These are phyloP conservation scores for Trichoderma koningii DNA, from an alignment of 2,329 filamentous ascomycete species.

Conservation along the genomic window DNA sequence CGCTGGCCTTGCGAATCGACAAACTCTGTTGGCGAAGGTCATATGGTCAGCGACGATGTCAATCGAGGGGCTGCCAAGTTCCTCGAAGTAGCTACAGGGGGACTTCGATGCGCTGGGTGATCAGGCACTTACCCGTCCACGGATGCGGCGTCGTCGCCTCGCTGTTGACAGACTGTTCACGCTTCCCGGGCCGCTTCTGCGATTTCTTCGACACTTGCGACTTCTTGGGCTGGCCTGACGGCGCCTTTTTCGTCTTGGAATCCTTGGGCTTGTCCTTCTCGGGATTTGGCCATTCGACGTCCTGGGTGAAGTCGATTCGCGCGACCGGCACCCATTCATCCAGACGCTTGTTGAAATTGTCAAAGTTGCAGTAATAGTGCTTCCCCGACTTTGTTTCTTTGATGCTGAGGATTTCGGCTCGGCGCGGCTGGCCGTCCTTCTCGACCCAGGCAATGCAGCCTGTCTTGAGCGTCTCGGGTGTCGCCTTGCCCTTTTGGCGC, in stretches of 20 bases:
- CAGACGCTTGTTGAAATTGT: conserved; percentile 90
- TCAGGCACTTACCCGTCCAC: conserved; percentile 45
- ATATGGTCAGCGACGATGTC: background rate
- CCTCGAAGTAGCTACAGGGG: too few relatives aligned
- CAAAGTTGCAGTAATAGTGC: conserved; percentile 95
- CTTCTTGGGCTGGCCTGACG: conserved; percentile 60
- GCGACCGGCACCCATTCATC: conserved; percentile 84
- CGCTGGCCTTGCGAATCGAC: conserved; percentile 50
- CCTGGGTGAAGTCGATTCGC: conserved; percentile 81
- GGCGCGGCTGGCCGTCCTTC: conserved; percentile 79
- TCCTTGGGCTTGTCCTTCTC: conserved; percentile 82
- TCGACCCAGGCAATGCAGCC: conserved; percentile 64
- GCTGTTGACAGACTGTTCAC: conserved; percentile 57
- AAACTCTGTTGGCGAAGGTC: conserved; percentile 42
- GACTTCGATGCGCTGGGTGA: background rate
- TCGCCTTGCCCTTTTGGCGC: conserved; percentile 76
- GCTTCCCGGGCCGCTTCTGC: conserved; percentile 57
- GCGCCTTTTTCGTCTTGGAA: conserved; percentile 69
- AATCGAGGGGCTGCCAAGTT: too few relatives aligned
- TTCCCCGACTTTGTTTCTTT: conserved; percentile 84
- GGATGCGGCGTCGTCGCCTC: conserved; percentile 58
- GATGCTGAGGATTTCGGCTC: conserved; percentile 96
- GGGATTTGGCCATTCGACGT: conserved; percentile 94
- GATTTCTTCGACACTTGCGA: conserved; percentile 59
- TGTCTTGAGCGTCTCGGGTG: conserved; percentile 71